Conservation (phyloP, 2,329 filamentous ascomycete genomes). For the Plectosphaerella cucumerina region DNA sequence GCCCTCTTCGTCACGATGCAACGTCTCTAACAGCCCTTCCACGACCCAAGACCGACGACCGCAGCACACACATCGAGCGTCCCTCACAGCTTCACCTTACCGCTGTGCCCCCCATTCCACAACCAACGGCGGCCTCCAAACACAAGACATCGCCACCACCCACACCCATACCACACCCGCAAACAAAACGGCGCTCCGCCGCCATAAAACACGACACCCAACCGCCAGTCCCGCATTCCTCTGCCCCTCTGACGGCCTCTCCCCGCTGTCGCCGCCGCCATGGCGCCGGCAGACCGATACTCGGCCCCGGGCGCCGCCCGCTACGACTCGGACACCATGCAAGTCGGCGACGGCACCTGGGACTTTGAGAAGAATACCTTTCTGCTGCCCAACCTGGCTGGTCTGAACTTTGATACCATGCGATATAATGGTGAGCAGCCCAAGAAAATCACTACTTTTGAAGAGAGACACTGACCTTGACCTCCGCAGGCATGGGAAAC, state of each 20-base stretch:
- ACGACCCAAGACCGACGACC: no score
- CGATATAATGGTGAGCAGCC: conserved; percentile 68
- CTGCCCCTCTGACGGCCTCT: not conserved
- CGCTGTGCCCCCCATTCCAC: not conserved
- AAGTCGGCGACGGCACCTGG: conserved; percentile 81
- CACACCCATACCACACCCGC: not conserved
- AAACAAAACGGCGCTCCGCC: not conserved
- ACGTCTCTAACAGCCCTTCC: not conserved
- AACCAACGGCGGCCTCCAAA: not conserved
- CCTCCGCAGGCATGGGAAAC: conserved; percentile 68
- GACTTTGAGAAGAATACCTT: conserved; percentile 74
- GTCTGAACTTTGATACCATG: conserved; percentile 77
- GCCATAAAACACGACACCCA: not conserved
- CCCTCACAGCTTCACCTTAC: no score
- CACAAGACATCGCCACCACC: no score
- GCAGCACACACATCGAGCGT: no score
- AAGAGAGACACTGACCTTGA: conserved; percentile 5
- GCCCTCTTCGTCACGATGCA: not conserved
- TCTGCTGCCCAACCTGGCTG: conserved; percentile 71
- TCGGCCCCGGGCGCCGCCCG: conserved; percentile 68
- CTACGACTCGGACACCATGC: conserved; percentile 71
- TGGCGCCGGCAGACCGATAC: conserved; percentile 58
- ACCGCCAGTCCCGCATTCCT: conserved; percentile 5
- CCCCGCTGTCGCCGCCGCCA: conserved; percentile 39
- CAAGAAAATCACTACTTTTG: not conserved